phyloP scores from a whole-genome alignment of 176 grass and related monocot genomes.

The Neostapfia colusana region DNA sequence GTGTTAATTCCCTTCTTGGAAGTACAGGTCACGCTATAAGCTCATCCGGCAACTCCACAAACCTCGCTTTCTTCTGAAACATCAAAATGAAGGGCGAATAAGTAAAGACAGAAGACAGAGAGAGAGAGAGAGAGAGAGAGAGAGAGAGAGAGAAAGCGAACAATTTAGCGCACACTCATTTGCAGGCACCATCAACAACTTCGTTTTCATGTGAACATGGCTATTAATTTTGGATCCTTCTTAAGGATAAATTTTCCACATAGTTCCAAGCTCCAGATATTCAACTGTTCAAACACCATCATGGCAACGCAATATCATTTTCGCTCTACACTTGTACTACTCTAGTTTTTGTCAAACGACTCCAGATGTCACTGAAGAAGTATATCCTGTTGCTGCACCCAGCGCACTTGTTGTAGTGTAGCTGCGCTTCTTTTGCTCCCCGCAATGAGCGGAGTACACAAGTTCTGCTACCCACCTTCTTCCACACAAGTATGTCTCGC shows the following conservation, averaged over 20 bases:
- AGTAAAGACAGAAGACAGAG: background rate
- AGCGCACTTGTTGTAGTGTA: conserved; percentile 9
- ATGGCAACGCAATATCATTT: conserved; percentile 18
- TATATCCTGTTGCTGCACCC: background rate
- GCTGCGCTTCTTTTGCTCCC: conserved; percentile 22
- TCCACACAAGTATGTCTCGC: background rate
- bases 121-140: background rate
- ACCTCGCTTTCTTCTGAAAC: conserved; percentile 58
- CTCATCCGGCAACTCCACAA: conserved; percentile 57
- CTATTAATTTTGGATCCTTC: background rate
- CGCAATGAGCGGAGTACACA: conserved; percentile 44
- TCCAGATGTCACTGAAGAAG: background rate
- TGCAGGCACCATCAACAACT: background rate
- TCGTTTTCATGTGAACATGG: background rate
- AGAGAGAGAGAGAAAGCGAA: background rate
- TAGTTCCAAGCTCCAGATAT: background rate
- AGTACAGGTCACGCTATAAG: conserved; percentile 43
- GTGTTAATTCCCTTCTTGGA: conserved; percentile 29
- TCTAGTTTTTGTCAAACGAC: background rate
- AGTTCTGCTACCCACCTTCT: too few species aligned
- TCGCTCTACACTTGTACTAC: background rate
- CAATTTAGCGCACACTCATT: too few species aligned
- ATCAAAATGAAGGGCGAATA: conserved; percentile 7
- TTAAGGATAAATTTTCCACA: background rate
- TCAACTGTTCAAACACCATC: background rate